Conservation (phyloP, 306 rosid genomes). For the Vicia sativa region DNA sequence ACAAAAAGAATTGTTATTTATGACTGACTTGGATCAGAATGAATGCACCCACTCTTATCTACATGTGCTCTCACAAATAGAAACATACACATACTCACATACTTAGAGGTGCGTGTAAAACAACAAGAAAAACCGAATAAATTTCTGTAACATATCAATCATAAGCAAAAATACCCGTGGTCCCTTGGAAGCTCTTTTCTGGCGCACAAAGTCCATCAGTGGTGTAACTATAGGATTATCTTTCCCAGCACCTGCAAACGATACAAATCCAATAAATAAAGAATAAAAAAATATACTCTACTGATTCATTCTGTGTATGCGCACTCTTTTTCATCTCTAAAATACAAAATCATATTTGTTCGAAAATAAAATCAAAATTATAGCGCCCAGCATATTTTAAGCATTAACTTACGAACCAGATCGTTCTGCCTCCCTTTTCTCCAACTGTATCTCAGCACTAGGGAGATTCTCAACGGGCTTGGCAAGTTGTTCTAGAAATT, state of each 20-base stretch:
- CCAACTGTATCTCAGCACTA: constrained; percentile 79
- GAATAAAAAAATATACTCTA: constrained; percentile 4
- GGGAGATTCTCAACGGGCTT: constrained; percentile 85
- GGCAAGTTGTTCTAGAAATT: constrained; percentile 68
- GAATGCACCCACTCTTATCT: constrained; percentile 9
- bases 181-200: constrained; percentile 79
- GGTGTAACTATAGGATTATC: constrained; percentile 70
- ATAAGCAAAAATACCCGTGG: constrained; percentile 53
- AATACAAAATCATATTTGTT: not conserved
- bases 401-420: constrained; percentile 55
- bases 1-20: constrained; percentile 4
- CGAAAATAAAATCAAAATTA: not conserved
- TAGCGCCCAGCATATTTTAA: constrained; percentile 13
- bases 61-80: not conserved
- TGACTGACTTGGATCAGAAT: constrained; percentile 15
- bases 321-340: not conserved
- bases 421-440: constrained; percentile 77
- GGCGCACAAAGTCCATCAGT: constrained; percentile 83
- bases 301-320: not conserved
- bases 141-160: constrained; percentile 6
- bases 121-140: not conserved
- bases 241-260: constrained; percentile 56
- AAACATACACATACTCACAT: not conserved
- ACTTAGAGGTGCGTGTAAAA: not conserved
- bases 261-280: constrained; percentile 15